phyloP scores from a whole-genome alignment of 495 filamentous ascomycete species.

The Jackrogersella multiformis region DNA sequence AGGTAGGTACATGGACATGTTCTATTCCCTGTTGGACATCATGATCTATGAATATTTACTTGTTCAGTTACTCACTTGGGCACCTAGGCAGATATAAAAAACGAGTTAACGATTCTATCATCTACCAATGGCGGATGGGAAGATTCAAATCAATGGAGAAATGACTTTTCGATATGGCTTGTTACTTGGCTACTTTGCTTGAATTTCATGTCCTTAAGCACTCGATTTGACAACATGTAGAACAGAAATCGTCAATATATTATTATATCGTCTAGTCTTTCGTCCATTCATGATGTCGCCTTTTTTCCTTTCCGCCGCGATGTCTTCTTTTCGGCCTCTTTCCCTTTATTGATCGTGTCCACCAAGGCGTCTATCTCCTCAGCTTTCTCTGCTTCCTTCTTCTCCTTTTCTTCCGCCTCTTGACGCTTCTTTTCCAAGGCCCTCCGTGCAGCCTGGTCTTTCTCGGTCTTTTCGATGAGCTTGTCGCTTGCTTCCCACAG shows the following conservation, averaged over 20 bases:
- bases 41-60: too few species aligned
- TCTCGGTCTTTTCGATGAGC: slow-evolving; percentile 84
- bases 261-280: slow-evolving; percentile 5
- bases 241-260: background rate
- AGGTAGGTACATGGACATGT: too few species aligned
- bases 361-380: slow-evolving; percentile 57
- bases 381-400: slow-evolving; percentile 56
- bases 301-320: slow-evolving; percentile 53
- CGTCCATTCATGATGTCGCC: slow-evolving; percentile 20
- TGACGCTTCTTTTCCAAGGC: slow-evolving; percentile 74
- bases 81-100: background rate
- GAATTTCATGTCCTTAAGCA: background rate
- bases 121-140: slow-evolving; percentile 1
- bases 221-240: background rate
- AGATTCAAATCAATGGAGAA: background rate
- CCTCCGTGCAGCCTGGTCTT: slow-evolving; percentile 74
- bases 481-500: slow-evolving; percentile 90
- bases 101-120: background rate
- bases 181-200: background rate
- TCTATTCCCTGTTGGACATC: background rate
- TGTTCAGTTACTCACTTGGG: background rate
- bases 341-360: slow-evolving; percentile 53
- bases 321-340: slow-evolving; percentile 46
- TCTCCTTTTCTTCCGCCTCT: slow-evolving; percentile 59
- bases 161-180: background rate